Conservation (phyloP, 495 filamentous ascomycete species). For the Acidiella bohemica region DNA sequence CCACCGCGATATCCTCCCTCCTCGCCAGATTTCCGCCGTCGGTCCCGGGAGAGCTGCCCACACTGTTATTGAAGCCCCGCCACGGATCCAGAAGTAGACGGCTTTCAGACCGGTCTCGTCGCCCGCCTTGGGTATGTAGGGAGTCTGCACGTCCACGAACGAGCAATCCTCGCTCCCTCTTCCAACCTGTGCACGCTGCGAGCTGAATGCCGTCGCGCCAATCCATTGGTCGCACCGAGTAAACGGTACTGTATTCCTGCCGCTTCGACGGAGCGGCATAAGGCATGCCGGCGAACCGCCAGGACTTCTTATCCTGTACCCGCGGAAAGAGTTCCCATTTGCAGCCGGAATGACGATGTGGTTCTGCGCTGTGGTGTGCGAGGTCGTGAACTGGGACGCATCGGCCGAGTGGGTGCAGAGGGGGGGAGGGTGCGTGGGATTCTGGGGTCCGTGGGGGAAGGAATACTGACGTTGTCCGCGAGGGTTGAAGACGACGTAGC, state of each 20-base stretch:
- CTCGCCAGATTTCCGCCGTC: constrained; percentile 29
- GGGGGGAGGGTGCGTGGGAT: constrained; percentile 25
- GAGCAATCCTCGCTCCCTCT: constrained; percentile 33
- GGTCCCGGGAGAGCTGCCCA: constrained; percentile 26
- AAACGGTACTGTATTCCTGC: constrained; percentile 34
- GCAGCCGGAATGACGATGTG: constrained; percentile 27
- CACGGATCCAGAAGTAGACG: constrained; percentile 38
- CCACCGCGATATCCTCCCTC: constrained; percentile 25
- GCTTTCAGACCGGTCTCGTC: constrained; percentile 26
- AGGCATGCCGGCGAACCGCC: constrained; percentile 38
- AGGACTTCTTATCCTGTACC: constrained; percentile 40
- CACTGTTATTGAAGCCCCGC: constrained; percentile 35
- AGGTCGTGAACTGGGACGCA: constrained; percentile 13
- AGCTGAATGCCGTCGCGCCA: constrained; percentile 32
- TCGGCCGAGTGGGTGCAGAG: constrained; percentile 34
- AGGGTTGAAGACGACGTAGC: constrained; percentile 22
- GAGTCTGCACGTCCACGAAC: constrained; percentile 33
- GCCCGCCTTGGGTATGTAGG: constrained; percentile 30
- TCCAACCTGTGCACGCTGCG: constrained; percentile 34
- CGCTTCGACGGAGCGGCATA: constrained; percentile 37
- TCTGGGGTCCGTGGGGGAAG: constrained; percentile 15
- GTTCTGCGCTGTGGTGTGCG: constrained; percentile 20
- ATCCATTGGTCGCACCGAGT: constrained; percentile 32
- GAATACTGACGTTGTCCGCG: constrained; percentile 11
- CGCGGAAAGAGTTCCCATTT: constrained; percentile 30